Base-by-base conservation (phyloP, 805 yeast genomes). In the Jamesozyma hellenica region DNA sequence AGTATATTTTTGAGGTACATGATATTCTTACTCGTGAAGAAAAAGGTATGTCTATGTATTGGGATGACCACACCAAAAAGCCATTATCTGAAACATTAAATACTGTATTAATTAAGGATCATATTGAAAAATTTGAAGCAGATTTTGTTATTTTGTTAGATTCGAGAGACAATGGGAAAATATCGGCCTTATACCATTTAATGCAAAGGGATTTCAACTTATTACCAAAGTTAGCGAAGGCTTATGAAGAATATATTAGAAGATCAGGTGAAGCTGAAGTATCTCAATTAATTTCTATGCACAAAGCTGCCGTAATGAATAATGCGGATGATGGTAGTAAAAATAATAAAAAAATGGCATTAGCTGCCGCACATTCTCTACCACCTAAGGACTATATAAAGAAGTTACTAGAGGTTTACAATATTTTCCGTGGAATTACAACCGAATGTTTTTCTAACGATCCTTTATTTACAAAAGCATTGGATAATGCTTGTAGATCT, bases 1-100 rank as follows among this genome's bases (percentile, higher is more conserved):
- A 86, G 53, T 92, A 92, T 64, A 79, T 92, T 74, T 76, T 74
- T 44, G 84, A 81, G 58, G 95, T 95, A 30, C 87, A 83, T 50
- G 71, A 74, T 39, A 72, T 96, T 45, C 74, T 94, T 36, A 74
- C 73, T 29, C 95, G 87, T 57, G 98, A 92, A 63, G 76, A 82
- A 45, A 72, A 78, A 34, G 72, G 92, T 32, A 79, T 90, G 45
- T 79, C 77, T 41, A 72, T 80, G 57, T 81, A 82, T 53, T 72
- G 92, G 61, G 95, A 90, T 61, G 87, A 81, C 34, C 87, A 84
- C 57, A 82, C 95, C 4, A 82, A 82, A 56, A 75, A 78, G 48
- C 77, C 79, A 35, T 70, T 92, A 42, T 75, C 85, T 50, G 86
- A 79, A 42, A 74, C 82, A 11, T 71, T 90, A 53, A 85, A 90